Conservation (phyloP, 1,284 basidiomycete species). For the Irpex rosettiformis region DNA sequence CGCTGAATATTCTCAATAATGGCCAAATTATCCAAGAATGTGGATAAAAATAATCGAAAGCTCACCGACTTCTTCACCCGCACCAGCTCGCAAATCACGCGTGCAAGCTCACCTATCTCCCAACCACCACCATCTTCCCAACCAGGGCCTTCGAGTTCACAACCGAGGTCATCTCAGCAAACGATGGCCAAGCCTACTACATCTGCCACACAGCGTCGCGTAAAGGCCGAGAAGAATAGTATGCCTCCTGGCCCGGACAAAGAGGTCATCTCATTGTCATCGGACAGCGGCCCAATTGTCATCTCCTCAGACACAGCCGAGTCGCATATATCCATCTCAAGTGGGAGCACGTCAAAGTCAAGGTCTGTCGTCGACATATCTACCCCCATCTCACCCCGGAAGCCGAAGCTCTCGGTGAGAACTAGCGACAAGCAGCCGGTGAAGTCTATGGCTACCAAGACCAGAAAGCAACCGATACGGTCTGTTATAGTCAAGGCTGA, state of each 20-base stretch:
- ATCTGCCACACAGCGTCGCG: background rate
- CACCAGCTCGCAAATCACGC: constrained; percentile 9
- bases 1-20: constrained; percentile 16
- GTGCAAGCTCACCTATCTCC: constrained; percentile 11
- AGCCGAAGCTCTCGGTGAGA: background rate
- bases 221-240: background rate
- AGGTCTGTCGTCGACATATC: background rate
- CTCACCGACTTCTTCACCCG: constrained; percentile 17
- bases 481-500: background rate
- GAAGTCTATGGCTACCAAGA: background rate
- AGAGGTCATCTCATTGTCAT: constrained; percentile 14
- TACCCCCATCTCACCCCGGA: background rate
- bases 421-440: too few relatives aligned
- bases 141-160: background rate
- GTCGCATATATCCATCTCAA: constrained; percentile 16
- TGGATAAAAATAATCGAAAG: constrained; percentile 12
- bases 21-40: constrained; percentile 14
- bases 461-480: background rate
- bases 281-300: constrained; percentile 11
- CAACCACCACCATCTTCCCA: constrained; percentile 8
- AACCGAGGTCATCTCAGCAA: background rate
- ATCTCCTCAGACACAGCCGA: constrained; percentile 10
- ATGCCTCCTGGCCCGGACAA: constrained; percentile 5
- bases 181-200: background rate
- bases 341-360: constrained; percentile 7